phyloP scores from a whole-genome alignment of 2,329 filamentous ascomycete genomes.

The Exophiala oligosperma region DNA sequence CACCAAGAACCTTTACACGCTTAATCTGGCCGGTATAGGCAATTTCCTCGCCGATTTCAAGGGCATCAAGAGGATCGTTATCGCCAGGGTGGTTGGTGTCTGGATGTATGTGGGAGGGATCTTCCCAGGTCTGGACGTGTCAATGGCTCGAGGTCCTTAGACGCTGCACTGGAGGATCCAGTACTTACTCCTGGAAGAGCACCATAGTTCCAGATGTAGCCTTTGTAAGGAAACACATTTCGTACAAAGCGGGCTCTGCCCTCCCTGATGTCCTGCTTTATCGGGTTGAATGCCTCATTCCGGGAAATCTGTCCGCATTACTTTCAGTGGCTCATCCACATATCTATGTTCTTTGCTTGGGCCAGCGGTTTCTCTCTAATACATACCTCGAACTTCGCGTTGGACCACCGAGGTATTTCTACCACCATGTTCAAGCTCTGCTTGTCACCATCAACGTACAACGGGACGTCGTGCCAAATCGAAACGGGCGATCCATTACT shows the following conservation, averaged over 20 bases:
- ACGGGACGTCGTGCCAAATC: slow-evolving; percentile 96
- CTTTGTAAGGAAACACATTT: slow-evolving; percentile 99
- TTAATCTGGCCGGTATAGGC: slow-evolving; percentile 95
- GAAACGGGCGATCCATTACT: slow-evolving; percentile 93
- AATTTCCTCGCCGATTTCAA: slow-evolving; percentile 98
- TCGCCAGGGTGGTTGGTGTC: slow-evolving; percentile 99
- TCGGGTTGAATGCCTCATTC: slow-evolving; percentile 95
- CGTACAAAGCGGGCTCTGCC: slow-evolving; percentile 98
- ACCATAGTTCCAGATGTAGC: slow-evolving; percentile 99
- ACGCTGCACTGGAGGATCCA: background rate
- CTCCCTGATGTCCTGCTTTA: slow-evolving; percentile 99
- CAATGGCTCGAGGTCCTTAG: background rate
- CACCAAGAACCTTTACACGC: slow-evolving; percentile 99
- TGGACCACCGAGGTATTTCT: slow-evolving; percentile 99
- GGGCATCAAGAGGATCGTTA: slow-evolving; percentile 98
- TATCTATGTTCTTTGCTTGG: background rate
- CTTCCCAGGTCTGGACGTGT: slow-evolving; percentile 84
- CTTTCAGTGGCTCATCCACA: background rate
- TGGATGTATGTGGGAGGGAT: slow-evolving; percentile 91
- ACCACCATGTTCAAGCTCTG: slow-evolving; percentile 98
- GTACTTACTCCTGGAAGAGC: slow-evolving; percentile 87
- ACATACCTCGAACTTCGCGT: slow-evolving; percentile 96
- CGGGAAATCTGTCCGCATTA: slow-evolving; percentile 78
- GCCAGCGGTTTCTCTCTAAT: no score
- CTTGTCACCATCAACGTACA: slow-evolving; percentile 95